Evolutionary conservation across 495 filamentous ascomycete species (phyloP).

Genomic region (Chaetomium fimeti): DNA sequence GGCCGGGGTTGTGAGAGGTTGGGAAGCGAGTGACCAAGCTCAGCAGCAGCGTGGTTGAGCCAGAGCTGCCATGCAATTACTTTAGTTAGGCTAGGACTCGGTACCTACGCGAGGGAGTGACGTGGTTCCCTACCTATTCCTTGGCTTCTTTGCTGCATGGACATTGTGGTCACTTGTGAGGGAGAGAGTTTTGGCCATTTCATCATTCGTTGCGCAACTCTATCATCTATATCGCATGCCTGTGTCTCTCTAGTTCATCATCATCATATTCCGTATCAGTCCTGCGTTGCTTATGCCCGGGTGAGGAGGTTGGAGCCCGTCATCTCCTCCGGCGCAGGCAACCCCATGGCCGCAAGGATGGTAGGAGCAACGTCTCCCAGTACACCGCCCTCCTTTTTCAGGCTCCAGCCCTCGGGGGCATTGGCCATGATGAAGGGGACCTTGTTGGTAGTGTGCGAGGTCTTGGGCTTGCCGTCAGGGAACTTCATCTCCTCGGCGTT

Average conservation of each 20-base stretch:
- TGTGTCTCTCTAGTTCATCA: background rate
- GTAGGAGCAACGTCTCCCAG: constrained; percentile 96
- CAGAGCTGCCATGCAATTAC: no score
- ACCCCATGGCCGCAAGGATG: constrained; percentile 82
- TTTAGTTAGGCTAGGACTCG: no score
- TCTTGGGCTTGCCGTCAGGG: constrained; percentile 92
- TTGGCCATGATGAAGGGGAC: constrained; percentile 99
- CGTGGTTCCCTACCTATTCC: no score
- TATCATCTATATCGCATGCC: constrained; percentile 15
- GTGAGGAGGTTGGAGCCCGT: constrained; percentile 77
- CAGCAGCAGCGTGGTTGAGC: no score
- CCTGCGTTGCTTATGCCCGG: constrained; percentile 51
- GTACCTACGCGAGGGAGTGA: no score
- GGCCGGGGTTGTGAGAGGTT: no score
- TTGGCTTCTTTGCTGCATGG: no score
- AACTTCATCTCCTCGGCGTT: constrained; percentile 99
- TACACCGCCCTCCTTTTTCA: constrained; percentile 80
- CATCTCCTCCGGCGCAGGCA: constrained; percentile 90
- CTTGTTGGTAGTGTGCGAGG: constrained; percentile 94
- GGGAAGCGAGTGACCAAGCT: no score
- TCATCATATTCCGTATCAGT: background rate
- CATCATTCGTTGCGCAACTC: constrained; percentile 3
- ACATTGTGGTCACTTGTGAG: no score
- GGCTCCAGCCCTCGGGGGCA: constrained; percentile 81
- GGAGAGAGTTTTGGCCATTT: background rate